A percentile compares a stretch with the other conserved stretches of the same genome.
These are phyloP conservation scores for Paraglomus occultum DNA, from an alignment of 192 early-diverging fungal species.

Conservation along the genomic window DNA sequence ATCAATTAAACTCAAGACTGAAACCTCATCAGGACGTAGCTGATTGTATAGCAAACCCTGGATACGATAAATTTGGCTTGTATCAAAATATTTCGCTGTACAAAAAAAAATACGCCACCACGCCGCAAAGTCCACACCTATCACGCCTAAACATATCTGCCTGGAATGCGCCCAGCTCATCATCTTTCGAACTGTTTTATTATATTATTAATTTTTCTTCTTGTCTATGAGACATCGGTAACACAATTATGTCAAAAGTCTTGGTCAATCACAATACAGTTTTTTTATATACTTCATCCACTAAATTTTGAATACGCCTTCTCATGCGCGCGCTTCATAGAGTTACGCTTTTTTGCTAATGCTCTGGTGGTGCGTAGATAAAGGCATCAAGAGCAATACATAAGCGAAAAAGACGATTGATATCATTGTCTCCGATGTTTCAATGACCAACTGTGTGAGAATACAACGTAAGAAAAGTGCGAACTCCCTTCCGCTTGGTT, in stretches of 20 bases:
- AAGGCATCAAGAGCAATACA: slow-evolving; percentile 14
- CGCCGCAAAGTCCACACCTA: too few species aligned
- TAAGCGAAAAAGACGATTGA: slow-evolving; percentile 12
- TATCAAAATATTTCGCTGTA: too few species aligned
- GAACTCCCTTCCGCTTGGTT: too few species aligned
- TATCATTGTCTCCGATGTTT: slow-evolving; percentile 23
- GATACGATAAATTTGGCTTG: too few species aligned
- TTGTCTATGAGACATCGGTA: slow-evolving; percentile 7
- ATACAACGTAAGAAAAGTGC: slow-evolving; percentile 22
- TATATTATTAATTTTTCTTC: slow-evolving; percentile 7
- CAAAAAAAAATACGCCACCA: too few species aligned
- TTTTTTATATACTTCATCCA: slow-evolving; percentile 15
- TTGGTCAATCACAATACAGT: slow-evolving; percentile 1
- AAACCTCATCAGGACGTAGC: too few species aligned
- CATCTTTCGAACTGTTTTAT: slow-evolving; percentile 15
- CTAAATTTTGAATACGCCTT: slow-evolving; percentile 26
- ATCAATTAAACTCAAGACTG: too few species aligned
- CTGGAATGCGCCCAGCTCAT: slow-evolving; percentile 13
- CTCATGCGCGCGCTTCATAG: slow-evolving; percentile 8
- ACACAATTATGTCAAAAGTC: slow-evolving; percentile 26
- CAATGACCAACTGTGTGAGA: neutral
- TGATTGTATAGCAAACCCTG: too few species aligned
- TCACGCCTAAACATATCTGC: too few species aligned
- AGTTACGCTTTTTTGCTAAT: slow-evolving; percentile 24
- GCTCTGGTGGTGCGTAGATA: slow-evolving; percentile 16